Conservation (phyloP, 179 eudicot species). For the Nepenthes alata region DNA sequence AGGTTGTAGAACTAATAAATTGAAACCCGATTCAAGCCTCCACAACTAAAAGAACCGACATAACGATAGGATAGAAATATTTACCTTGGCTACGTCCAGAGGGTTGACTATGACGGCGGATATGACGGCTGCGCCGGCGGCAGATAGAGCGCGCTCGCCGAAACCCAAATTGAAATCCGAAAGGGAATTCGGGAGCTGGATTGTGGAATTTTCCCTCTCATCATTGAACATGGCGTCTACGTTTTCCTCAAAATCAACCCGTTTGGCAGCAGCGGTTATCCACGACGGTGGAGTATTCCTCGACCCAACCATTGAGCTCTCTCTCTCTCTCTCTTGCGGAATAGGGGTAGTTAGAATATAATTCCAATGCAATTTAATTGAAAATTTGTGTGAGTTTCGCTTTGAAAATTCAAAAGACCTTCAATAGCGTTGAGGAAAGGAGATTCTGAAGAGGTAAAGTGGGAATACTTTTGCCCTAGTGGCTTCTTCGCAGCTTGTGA, state of each 20-base stretch:
- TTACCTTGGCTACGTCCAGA: conserved; percentile 86
- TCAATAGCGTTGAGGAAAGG: too few species aligned
- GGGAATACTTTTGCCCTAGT: too few species aligned
- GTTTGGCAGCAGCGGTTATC: conserved; percentile 32
- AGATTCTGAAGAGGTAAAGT: too few species aligned
- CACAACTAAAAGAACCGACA: not conserved
- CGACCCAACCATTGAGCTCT: conserved; percentile 22
- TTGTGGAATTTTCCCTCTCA: conserved; percentile 3
- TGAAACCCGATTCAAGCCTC: not conserved
- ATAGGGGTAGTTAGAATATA: not conserved
- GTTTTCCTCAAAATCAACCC: conserved; percentile 27
- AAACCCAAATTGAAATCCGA: conserved; percentile 37
- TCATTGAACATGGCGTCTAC: conserved; percentile 9
- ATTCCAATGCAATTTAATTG: not conserved
- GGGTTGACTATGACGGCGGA: conserved; percentile 87
- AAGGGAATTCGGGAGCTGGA: conserved; percentile 4
- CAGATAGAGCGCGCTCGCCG: conserved; percentile 52
- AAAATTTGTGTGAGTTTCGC: too few species aligned
- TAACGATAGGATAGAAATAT: not conserved
- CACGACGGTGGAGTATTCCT: conserved; percentile 34
- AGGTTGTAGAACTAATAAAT: not conserved
- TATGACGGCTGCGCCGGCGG: conserved; percentile 72
- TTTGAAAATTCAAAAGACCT: too few species aligned
- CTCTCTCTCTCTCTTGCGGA: not conserved
- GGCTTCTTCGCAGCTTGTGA: too few species aligned